Conservation (phyloP, 495 filamentous ascomycete species). For the Pyrenopolyporus hunteri region DNA sequence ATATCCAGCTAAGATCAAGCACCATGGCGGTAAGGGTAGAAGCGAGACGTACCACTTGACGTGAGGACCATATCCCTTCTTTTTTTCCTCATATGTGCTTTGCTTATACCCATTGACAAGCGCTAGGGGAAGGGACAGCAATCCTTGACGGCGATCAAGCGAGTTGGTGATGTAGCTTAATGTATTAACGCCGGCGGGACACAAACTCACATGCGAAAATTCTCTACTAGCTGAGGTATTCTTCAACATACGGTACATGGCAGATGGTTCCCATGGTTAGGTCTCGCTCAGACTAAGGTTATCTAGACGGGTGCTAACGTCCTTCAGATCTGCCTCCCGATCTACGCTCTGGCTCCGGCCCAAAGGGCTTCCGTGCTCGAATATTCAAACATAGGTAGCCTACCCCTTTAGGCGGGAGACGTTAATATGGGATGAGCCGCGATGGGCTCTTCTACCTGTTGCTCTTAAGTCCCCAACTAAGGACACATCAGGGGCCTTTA, state of each 20-base stretch:
- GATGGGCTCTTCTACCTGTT: slow-evolving; percentile 1
- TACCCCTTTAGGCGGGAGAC: slow-evolving; percentile 25
- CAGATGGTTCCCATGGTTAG: slow-evolving; percentile 23
- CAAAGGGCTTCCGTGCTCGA: slow-evolving; percentile 47
- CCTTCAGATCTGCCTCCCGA: slow-evolving; percentile 19
- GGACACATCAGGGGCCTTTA: slow-evolving; percentile 14
- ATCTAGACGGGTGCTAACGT: slow-evolving; percentile 25
- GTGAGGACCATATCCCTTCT: no score
- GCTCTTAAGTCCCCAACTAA: slow-evolving; percentile 5
- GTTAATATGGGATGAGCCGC: slow-evolving; percentile 24
- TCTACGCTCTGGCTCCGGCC: slow-evolving; percentile 41
- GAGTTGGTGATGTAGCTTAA: slow-evolving; percentile 23
- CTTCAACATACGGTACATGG: slow-evolving; percentile 19
- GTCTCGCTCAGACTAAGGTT: slow-evolving; percentile 28
- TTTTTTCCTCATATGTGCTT: no score
- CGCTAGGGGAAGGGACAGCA: slow-evolving; percentile 3
- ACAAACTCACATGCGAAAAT: slow-evolving; percentile 3
- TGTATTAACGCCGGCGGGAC: slow-evolving; percentile 34
- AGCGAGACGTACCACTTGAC: no score
- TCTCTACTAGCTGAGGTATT: slow-evolving; percentile 17
- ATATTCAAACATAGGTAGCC: slow-evolving; percentile 34
- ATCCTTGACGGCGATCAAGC: slow-evolving; percentile 52
- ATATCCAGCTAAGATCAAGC: no score
- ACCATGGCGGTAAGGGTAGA: no score
- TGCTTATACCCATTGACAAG: no score